Base-by-base conservation (phyloP, 768 basidiomycete genomes). In the Pleurotus platypus region DNA sequence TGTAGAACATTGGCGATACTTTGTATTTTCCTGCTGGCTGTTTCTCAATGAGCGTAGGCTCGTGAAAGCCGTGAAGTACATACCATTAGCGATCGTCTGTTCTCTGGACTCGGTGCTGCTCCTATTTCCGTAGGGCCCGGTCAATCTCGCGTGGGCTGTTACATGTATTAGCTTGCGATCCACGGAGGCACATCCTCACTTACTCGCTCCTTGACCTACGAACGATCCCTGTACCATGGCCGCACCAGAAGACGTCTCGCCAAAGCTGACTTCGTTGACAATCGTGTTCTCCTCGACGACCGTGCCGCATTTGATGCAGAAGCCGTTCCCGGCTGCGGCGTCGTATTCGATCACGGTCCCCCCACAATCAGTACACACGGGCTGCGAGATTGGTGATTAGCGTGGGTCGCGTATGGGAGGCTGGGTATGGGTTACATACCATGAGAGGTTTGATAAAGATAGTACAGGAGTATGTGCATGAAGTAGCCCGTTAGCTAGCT, bases 161-260 rank as follows among this genome's bases (percentile, higher is more conserved):
- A 51, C 54, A 22, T 8, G 30, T 35, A 8, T 35, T 8, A 35
- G 30, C 30, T 35, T 35, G 30, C 9, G 30, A 35, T 35, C 30
- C 30, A 11, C 30, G 60, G 20, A 60, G 47, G 6, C 16, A 59
- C 43, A 11, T 11, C 56, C 16, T 42, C 20, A 83, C 90, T 69
- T 66, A 98, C 95, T 95, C 46, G 94, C 86, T 56, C 92, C 91
- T 64, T 92, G 89, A 0, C 83, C 91, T 11, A 99, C 93, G 64
- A 91, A 97, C 2, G 89, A 87, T 2, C 97, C 97, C 65, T 95
- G 90, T 1, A 97, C 95, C 78, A 98, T 92, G 1, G 96, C 95
- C 4, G 94, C 92, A 22, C 97, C 97, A 26, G 83, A 81, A 9
- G 89, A 82, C 3, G 90, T 90, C 77, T 99, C 97, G n/a, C 94